phyloP scores from a whole-genome alignment of 768 basidiomycete species.

The Tephrocybe sp. region DNA sequence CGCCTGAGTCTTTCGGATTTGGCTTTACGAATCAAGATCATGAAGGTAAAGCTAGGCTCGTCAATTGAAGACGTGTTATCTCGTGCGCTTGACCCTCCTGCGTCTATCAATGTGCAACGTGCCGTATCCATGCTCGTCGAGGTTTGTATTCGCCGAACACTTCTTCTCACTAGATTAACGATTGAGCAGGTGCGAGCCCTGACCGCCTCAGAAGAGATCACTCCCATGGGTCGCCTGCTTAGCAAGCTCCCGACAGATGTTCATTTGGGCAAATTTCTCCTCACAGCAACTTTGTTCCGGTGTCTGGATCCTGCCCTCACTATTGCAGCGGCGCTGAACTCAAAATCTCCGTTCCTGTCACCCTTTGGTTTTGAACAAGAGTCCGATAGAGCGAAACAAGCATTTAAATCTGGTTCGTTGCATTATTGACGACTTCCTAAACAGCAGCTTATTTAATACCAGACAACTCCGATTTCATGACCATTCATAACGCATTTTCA shows the following conservation, averaged over 20 bases:
- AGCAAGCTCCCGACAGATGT: slow-evolving; percentile 95
- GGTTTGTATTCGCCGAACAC: slow-evolving; percentile 35
- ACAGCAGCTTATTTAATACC: slow-evolving; percentile 3
- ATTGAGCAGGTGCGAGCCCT: slow-evolving; percentile 73
- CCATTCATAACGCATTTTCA: slow-evolving; percentile 86
- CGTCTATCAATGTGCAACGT: slow-evolving; percentile 82
- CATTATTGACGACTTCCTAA: neutral
- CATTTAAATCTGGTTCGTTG: slow-evolving; percentile 71
- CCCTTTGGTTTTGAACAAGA: slow-evolving; percentile 88
- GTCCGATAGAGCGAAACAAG: slow-evolving; percentile 79
- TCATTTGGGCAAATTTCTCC: slow-evolving; percentile 90
- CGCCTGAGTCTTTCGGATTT: slow-evolving; percentile 91
- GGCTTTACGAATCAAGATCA: slow-evolving; percentile 88
- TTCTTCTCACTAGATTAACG: neutral
- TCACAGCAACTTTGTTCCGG: slow-evolving; percentile 80
- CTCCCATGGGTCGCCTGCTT: slow-evolving; percentile 87
- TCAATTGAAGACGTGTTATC: slow-evolving; percentile 91
- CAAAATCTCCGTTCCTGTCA: slow-evolving; percentile 90
- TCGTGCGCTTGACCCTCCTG: slow-evolving; percentile 87
- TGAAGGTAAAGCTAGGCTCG: slow-evolving; percentile 82
- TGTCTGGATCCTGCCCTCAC: slow-evolving; percentile 97
- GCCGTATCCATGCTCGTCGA: slow-evolving; percentile 92
- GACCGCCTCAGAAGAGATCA: slow-evolving; percentile 86
- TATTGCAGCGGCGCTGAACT: slow-evolving; percentile 89
- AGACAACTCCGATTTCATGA: slow-evolving; percentile 96